Percentiles rank a stretch among this genome's conserved stretches.
Evolutionary conservation across 176 grass and related monocot genomes (phyloP).

Genomic region (Aegilops bicornis): DNA sequence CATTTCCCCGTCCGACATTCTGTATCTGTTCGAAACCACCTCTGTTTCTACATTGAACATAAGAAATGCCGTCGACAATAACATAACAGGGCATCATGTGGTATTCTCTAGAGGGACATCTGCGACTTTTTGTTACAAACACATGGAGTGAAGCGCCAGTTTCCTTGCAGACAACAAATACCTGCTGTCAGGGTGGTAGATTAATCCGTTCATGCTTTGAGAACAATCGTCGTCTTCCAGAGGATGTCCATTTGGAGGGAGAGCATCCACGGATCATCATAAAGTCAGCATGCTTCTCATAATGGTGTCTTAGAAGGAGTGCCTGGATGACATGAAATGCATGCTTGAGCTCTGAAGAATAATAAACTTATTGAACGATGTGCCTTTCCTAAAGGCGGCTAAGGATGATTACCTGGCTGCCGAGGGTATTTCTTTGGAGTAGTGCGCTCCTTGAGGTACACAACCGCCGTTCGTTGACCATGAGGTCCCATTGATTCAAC

Average conservation of each 20-base stretch:
- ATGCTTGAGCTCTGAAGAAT: neutral
- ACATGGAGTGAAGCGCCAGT: neutral
- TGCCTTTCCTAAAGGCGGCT: constrained; percentile 46
- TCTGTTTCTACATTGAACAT: neutral
- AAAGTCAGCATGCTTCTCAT: constrained; percentile 43
- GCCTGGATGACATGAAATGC: constrained; percentile 38
- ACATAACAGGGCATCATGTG: neutral
- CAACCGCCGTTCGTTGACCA: constrained; percentile 72
- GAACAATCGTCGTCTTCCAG: neutral
- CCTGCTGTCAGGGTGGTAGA: neutral
- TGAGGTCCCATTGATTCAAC: constrained; percentile 82
- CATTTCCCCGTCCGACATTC: neutral
- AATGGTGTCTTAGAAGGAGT: constrained; percentile 81
- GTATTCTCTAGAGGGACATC: neutral
- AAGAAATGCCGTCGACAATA: neutral
- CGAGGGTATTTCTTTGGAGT: constrained; percentile 80
- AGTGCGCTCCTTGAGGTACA: constrained; percentile 56
- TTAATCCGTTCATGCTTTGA: neutral
- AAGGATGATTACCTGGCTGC: constrained; percentile 59
- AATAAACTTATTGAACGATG: constrained; percentile 1
- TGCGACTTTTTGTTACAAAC: neutral
- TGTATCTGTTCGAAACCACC: neutral
- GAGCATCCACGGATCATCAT: neutral
- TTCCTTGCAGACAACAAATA: neutral
- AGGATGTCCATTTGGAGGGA: neutral